These are phyloP conservation scores for Symbiodinium natans DNA, from an alignment of 73 alveolate species.

Conservation along the genomic window DNA sequence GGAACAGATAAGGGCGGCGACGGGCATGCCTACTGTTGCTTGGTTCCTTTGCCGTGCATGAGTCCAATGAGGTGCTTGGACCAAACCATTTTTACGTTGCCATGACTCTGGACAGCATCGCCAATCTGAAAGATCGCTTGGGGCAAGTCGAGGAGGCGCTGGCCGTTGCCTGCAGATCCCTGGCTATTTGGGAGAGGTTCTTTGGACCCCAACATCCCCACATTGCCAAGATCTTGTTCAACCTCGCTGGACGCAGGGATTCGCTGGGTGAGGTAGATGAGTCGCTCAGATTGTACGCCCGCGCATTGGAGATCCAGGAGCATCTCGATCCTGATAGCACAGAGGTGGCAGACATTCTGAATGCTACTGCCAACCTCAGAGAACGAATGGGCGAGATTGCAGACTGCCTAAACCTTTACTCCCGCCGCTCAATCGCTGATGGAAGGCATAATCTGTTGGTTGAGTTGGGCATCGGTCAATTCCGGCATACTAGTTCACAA, in stretches of 20 bases:
- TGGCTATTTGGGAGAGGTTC: conserved; percentile 47
- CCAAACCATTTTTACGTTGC: conserved; percentile 67
- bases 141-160: conserved; percentile 56
- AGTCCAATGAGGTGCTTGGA: conserved; percentile 14
- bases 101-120: conserved; percentile 61
- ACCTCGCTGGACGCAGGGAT: conserved; percentile 69
- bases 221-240: conserved; percentile 64
- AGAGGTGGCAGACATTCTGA: conserved; percentile 65
- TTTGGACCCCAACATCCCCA: conserved; percentile 51
- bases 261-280: conserved; percentile 23
- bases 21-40: no score
- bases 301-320: conserved; percentile 29
- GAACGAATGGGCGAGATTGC: conserved; percentile 16
- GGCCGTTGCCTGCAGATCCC: conserved; percentile 39
- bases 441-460: background rate
- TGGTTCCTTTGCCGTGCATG: background rate
- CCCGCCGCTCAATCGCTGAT: background rate
- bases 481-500: background rate
- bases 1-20: background rate
- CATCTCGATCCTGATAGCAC: background rate
- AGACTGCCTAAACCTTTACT: background rate
- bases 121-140: conserved; percentile 36
- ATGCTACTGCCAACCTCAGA: conserved; percentile 16
- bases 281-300: conserved; percentile 35
- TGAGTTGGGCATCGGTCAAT: background rate